These are phyloP conservation scores for Pontederia crassipes DNA, from an alignment of 176 grass and related monocot species.

Conservation along the genomic window DNA sequence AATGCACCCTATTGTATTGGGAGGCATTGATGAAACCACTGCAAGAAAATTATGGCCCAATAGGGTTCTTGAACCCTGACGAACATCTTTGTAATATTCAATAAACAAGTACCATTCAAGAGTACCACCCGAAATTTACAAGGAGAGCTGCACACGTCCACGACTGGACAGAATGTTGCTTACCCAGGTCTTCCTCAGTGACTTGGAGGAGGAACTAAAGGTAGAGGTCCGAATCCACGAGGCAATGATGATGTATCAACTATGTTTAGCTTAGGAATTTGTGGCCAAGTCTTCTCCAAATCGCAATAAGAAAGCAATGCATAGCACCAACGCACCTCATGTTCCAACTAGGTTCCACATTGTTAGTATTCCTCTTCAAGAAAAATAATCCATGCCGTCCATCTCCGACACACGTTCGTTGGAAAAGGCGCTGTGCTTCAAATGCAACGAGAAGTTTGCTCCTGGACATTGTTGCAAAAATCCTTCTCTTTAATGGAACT, in stretches of 20 bases:
- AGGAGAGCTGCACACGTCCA: neutral
- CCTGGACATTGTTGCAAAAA: too few species aligned
- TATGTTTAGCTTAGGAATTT: neutral
- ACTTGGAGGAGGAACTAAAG: neutral
- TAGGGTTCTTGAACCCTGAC: neutral
- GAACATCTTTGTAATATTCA: neutral
- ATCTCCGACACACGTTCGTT: too few species aligned
- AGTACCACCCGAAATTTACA: neutral
- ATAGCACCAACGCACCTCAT: neutral
- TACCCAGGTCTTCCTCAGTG: neutral
- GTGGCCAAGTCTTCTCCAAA: neutral
- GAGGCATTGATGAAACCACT: neutral
- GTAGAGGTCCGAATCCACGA: neutral
- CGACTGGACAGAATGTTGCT: neutral
- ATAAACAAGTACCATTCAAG: neutral
- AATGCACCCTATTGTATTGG: neutral
- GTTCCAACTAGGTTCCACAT: neutral
- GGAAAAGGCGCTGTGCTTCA: too few species aligned
- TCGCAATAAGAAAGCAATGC: too few species aligned
- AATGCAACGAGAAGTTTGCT: too few species aligned
- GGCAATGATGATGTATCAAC: neutral
- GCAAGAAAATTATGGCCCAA: neutral
- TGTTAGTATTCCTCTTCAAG: neutral
- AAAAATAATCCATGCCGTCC: neutral
- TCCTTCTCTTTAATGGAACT: too few species aligned